Evolutionary conservation across 2,329 filamentous ascomycete genomes (phyloP).

Genomic region (Onygenales sp.): DNA sequence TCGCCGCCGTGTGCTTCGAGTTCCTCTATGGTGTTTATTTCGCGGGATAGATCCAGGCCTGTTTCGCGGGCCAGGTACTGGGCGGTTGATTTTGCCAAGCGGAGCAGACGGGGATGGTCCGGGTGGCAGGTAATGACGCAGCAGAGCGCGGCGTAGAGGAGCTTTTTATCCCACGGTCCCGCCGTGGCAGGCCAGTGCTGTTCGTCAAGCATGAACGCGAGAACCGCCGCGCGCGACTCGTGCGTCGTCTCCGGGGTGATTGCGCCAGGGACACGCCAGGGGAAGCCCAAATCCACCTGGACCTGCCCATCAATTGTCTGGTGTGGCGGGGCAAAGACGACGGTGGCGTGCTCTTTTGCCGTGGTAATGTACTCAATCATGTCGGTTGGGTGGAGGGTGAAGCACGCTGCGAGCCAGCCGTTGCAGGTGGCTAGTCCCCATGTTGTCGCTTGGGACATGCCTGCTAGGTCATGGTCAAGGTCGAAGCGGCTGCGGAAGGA

Average conservation of each 20-base stretch:
- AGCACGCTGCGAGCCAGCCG: slow-evolving; percentile 39
- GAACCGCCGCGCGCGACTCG: slow-evolving; percentile 15
- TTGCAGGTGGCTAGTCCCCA: slow-evolving; percentile 41
- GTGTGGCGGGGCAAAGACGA: slow-evolving; percentile 26
- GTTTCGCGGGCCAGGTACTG: slow-evolving; percentile 18
- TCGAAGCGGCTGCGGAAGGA: slow-evolving; percentile 36
- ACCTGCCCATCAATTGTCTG: slow-evolving; percentile 7
- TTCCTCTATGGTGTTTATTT: slow-evolving; percentile 20
- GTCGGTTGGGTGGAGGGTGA: slow-evolving; percentile 47
- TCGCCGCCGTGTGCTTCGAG: background rate
- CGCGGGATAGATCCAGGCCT: slow-evolving; percentile 22
- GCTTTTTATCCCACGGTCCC: slow-evolving; percentile 18
- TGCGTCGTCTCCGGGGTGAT: slow-evolving; percentile 10
- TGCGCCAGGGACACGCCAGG: slow-evolving; percentile 9
- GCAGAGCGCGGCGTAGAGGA: slow-evolving; percentile 28
- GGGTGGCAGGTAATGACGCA: slow-evolving; percentile 23
- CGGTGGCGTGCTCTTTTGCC: slow-evolving; percentile 33
- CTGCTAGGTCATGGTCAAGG: slow-evolving; percentile 40
- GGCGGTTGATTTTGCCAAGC: slow-evolving; percentile 17
- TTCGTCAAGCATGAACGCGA: slow-evolving; percentile 21
- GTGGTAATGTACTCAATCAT: slow-evolving; percentile 47
- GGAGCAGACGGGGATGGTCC: slow-evolving; percentile 14
- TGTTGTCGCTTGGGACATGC: slow-evolving; percentile 39
- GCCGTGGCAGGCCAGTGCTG: slow-evolving; percentile 8
- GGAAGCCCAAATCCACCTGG: slow-evolving; percentile 8